These are phyloP conservation scores for Talaromyces funiculosus DNA, from an alignment of 2,329 filamentous ascomycete species.

Conservation along the genomic window DNA sequence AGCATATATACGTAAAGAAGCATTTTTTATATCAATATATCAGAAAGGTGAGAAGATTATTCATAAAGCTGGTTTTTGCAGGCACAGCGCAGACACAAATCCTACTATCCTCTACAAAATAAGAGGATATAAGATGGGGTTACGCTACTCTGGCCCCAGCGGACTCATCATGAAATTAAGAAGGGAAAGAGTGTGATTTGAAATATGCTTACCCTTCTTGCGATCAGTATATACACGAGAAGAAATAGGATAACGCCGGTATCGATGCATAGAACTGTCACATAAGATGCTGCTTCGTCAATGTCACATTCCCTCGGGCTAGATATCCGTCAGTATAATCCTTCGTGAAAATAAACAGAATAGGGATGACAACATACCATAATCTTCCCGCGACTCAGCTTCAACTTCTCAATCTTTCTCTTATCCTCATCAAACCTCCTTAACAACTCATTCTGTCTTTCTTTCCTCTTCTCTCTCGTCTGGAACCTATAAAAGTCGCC, in stretches of 20 bases:
- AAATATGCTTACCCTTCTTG: not conserved
- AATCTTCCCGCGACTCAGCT: conserved; percentile 59
- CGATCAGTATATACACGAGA: not conserved
- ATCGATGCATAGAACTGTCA: not conserved
- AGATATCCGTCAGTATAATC: conserved; percentile 13
- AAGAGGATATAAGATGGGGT: conserved; percentile 10
- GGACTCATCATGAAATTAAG: conserved; percentile 40
- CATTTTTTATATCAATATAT: conserved; percentile 22
- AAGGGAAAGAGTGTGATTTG: not conserved
- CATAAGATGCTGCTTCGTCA: not conserved
- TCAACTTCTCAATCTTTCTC: conserved; percentile 65
- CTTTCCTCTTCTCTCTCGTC: conserved; percentile 71
- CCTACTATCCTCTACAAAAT: not conserved
- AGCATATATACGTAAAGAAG: not conserved
- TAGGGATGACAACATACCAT: conserved; percentile 33
- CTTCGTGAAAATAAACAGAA: conserved; percentile 5
- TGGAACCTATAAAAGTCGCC: conserved; percentile 82
- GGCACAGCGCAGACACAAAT: conserved; percentile 42
- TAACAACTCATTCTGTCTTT: conserved; percentile 62
- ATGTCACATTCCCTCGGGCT: conserved; percentile 29
- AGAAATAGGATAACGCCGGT: not conserved
- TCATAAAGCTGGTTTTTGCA: conserved; percentile 53
- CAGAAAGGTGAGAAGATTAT: conserved; percentile 62
- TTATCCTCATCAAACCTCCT: conserved; percentile 72
- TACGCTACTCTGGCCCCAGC: conserved; percentile 51